Conservation (phyloP, 805 yeast genomes). For the Naumovozyma castellii region DNA sequence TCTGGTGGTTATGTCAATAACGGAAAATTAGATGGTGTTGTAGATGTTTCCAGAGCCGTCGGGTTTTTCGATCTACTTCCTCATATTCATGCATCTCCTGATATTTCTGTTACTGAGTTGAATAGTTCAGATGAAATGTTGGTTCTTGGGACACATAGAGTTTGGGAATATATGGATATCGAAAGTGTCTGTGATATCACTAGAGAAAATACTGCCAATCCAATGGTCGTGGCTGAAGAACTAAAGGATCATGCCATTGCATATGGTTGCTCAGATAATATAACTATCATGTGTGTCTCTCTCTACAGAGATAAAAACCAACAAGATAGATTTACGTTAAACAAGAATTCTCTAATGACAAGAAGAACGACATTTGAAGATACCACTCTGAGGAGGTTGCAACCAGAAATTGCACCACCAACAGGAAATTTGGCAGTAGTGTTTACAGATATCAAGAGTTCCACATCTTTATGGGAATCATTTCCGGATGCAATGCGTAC, state of each 20-base stretch:
- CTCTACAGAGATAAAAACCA: conserved; percentile 42
- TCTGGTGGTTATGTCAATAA: conserved; percentile 88
- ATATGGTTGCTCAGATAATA: conserved; percentile 74
- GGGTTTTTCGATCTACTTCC: conserved; percentile 84
- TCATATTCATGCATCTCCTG: conserved; percentile 83
- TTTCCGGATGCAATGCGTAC: conserved; percentile 92
- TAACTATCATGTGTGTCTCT: conserved; percentile 72
- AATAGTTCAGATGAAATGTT: conserved; percentile 73
- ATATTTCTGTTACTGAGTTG: conserved; percentile 50
- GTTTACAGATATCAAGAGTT: conserved; percentile 92
- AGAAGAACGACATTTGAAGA: conserved; percentile 59
- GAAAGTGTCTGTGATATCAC: conserved; percentile 88
- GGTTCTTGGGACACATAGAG: conserved; percentile 69
- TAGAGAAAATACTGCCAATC: conserved; percentile 69
- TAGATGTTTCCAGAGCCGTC: conserved; percentile 80
- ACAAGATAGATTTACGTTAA: conserved; percentile 23
- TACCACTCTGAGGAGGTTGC: conserved; percentile 69
- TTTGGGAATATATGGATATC: conserved; percentile 78
- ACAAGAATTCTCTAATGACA: conserved; percentile 34
- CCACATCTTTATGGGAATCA: conserved; percentile 88
- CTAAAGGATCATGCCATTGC: conserved; percentile 89
- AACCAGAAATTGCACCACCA: conserved; percentile 90
- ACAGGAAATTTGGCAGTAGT: conserved; percentile 91
- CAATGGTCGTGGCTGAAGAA: conserved; percentile 86
- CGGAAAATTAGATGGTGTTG: conserved; percentile 75